phyloP scores from a whole-genome alignment of 73 alveolate genomes.

The Paramecium caudatum region DNA sequence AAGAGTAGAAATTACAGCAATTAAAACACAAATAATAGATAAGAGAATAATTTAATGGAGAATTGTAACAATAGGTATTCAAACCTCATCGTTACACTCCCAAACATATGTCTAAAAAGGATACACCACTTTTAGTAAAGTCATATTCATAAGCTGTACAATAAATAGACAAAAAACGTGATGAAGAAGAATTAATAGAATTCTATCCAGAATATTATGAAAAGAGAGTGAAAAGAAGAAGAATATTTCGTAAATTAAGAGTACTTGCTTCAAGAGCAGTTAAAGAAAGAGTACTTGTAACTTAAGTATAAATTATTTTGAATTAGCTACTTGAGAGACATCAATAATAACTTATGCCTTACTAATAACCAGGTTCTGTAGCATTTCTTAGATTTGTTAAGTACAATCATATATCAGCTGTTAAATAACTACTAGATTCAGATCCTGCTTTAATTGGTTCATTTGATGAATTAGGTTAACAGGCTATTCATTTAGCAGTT shows the following conservation, averaged over 20 bases:
- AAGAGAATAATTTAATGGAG: background rate
- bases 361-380: background rate
- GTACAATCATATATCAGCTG: background rate
- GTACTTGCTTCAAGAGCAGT: background rate
- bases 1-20: background rate
- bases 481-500: slow-evolving; percentile 54
- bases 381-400: slow-evolving; percentile 36
- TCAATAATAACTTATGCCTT: background rate
- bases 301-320: background rate
- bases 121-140: background rate
- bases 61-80: background rate
- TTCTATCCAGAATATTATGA: slow-evolving; percentile 44
- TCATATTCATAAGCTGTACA: background rate
- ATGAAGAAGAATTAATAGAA: slow-evolving; percentile 40
- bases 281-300: background rate
- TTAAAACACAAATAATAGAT: background rate
- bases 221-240: slow-evolving; percentile 15
- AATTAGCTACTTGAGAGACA: background rate
- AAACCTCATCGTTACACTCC: slow-evolving; percentile 21
- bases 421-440: background rate
- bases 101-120: background rate
- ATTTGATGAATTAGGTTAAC: slow-evolving; percentile 60
- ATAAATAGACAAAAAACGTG: background rate
- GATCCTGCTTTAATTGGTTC: background rate
- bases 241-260: slow-evolving; percentile 2